Conservation (phyloP, 1,139 yeast species). For the Magnusiomyces tetraspermus region DNA sequence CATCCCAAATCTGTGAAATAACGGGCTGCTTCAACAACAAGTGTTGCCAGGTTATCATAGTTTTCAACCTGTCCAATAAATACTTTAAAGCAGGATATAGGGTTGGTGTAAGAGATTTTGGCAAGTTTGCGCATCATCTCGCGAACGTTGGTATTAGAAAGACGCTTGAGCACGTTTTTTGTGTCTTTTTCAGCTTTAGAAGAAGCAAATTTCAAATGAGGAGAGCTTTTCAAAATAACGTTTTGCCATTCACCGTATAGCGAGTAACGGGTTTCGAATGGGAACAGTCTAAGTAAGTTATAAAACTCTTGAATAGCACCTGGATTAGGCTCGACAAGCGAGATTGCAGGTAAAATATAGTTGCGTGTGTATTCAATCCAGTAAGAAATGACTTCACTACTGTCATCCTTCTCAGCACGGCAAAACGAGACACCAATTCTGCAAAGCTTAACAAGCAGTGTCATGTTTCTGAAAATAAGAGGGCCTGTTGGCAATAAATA, state of each 20-base stretch:
- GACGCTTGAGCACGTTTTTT: conserved; percentile 67
- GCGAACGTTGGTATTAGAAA: conserved; percentile 76
- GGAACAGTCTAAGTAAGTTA: conserved; percentile 43
- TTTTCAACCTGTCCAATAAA: conserved; percentile 58
- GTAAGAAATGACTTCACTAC: conserved; percentile 21
- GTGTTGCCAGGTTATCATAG: conserved; percentile 73
- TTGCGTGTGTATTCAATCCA: conserved; percentile 63
- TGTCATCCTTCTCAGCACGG: conserved; percentile 13
- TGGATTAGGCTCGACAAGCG: conserved; percentile 53
- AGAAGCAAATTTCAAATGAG: conserved; percentile 53
- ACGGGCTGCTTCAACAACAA: conserved; percentile 73
- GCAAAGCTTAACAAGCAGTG: conserved; percentile 50
- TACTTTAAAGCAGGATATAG: conserved; percentile 55
- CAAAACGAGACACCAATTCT: conserved; percentile 43
- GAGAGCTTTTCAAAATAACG: conserved; percentile 44
- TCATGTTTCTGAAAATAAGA: conserved; percentile 42
- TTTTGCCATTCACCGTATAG: conserved; percentile 77
- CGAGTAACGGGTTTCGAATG: conserved; percentile 60
- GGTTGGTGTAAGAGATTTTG: conserved; percentile 69
- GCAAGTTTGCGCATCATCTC: conserved; percentile 73
- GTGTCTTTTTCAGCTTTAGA: conserved; percentile 73
- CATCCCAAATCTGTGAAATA: conserved; percentile 73
- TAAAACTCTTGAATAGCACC: conserved; percentile 55
- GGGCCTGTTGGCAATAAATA: conserved; percentile 51
- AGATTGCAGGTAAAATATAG: conserved; percentile 58